Percentiles rank a stretch among this genome's conserved stretches.
phyloP scores from a whole-genome alignment of 306 rosid genomes.

The Cucumis cinereus region DNA sequence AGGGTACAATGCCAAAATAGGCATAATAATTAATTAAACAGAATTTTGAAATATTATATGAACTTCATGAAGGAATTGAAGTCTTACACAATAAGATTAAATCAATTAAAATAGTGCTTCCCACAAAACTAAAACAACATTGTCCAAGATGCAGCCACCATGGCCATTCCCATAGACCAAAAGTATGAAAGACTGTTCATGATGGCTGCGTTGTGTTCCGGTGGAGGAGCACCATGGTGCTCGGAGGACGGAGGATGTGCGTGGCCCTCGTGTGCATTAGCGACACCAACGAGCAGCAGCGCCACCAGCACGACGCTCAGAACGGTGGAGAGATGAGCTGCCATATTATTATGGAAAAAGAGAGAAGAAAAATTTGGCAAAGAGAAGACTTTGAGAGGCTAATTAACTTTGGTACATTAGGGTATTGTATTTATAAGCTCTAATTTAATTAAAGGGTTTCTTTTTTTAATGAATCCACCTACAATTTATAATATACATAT shows the following conservation, averaged over 20 bases:
- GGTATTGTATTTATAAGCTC: background rate
- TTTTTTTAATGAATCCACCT: background rate
- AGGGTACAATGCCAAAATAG: background rate
- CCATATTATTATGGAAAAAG: background rate
- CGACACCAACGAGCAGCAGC: background rate
- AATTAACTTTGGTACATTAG: background rate
- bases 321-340: background rate
- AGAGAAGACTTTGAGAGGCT: background rate
- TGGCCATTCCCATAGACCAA: background rate
- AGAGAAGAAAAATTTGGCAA: background rate
- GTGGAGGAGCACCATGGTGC: background rate
- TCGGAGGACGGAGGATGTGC: background rate
- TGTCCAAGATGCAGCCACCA: slow-evolving; percentile 1
- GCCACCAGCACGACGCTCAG: background rate
- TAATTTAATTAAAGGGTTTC: background rate
- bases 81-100: background rate
- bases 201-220: background rate
- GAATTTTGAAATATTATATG: background rate
- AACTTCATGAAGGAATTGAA: background rate
- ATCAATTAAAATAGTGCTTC: background rate
- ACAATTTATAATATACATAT: too few relatives aligned
- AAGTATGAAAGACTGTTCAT: background rate
- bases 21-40: background rate
- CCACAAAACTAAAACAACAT: background rate
- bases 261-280: background rate